A percentile compares a stretch with the other conserved stretches of the same genome.
Evolutionary conservation across 2,329 filamentous ascomycete species (phyloP).

Genomic region (Aureobasidium melanogenum): DNA sequence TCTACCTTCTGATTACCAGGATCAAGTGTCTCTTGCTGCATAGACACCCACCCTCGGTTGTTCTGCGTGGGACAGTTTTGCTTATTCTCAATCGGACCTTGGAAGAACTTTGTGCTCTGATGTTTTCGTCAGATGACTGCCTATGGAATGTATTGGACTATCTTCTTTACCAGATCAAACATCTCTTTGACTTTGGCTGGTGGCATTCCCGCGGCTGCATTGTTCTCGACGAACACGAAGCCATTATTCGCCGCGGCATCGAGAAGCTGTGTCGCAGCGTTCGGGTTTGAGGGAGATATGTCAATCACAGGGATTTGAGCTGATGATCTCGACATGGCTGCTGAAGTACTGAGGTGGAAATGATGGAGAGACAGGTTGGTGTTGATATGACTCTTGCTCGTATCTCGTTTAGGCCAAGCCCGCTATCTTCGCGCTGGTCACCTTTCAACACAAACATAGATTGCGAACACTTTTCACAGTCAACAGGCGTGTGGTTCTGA

Average conservation of each 20-base stretch:
- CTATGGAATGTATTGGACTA: neutral
- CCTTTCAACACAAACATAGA: too few species aligned
- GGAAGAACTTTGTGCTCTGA: slow-evolving; percentile 52
- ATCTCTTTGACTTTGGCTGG: slow-evolving; percentile 56
- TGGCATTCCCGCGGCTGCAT: slow-evolving; percentile 51
- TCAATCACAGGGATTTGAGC: slow-evolving; percentile 69
- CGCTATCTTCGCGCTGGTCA: neutral
- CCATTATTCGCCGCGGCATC: slow-evolving; percentile 74
- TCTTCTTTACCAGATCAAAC: slow-evolving; percentile 61
- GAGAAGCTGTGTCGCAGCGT: slow-evolving; percentile 61
- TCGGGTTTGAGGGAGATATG: slow-evolving; percentile 51
- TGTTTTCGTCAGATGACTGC: neutral
- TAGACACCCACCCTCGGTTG: slow-evolving; percentile 82
- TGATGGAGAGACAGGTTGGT: neutral
- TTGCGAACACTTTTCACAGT: too few species aligned
- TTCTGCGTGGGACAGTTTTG: slow-evolving; percentile 57
- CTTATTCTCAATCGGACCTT: slow-evolving; percentile 62
- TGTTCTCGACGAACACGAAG: slow-evolving; percentile 81
- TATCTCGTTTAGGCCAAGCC: neutral
- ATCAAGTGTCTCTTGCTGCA: slow-evolving; percentile 83
- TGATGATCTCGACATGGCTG: neutral
- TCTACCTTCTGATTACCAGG: slow-evolving; percentile 68
- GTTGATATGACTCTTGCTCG: neutral
- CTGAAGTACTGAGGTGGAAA: neutral
- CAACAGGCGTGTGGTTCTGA: too few species aligned